phyloP scores from a whole-genome alignment of 1,139 yeast species.

The Suhomyces choctaworum region DNA sequence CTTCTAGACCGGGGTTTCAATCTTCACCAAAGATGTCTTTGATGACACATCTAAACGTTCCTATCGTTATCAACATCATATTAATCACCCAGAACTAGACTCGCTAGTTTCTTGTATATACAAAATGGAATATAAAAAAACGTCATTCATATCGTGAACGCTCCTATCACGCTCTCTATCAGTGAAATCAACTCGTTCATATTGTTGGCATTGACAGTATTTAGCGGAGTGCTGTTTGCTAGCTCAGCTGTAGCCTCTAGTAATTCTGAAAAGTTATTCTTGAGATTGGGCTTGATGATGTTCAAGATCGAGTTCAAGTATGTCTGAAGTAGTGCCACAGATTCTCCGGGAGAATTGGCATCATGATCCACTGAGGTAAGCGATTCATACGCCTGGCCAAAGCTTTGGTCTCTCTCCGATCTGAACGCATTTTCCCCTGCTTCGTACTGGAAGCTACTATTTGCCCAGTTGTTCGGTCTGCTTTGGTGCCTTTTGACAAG shows the following conservation, averaged over 20 bases:
- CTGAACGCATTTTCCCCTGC: slow-evolving; percentile 9
- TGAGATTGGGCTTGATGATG: slow-evolving; percentile 14
- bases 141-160: slow-evolving; percentile 19
- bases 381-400: slow-evolving; percentile 19
- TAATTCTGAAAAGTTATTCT: slow-evolving; percentile 18
- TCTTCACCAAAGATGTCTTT: no score
- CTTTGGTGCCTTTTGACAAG: not conserved
- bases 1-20: no score
- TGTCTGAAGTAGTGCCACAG: slow-evolving; percentile 14
- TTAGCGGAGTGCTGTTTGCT: slow-evolving; percentile 20
- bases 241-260: slow-evolving; percentile 19
- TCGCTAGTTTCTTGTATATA: slow-evolving; percentile 4
- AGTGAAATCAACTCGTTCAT: slow-evolving; percentile 24
- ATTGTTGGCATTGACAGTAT: slow-evolving; percentile 17
- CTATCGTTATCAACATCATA: no score
- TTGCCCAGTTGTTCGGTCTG: slow-evolving; percentile 1
- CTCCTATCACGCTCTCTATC: slow-evolving; percentile 27
- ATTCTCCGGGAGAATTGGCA: slow-evolving; percentile 13
- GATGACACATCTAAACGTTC: no score
- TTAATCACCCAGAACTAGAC: not conserved
- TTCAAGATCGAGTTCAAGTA: slow-evolving; percentile 16
- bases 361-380: slow-evolving; percentile 15
- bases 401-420: slow-evolving; percentile 15
- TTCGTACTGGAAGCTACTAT: slow-evolving; percentile 6
- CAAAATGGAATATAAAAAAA: not conserved